These are phyloP conservation scores for Mycosphaerella sp. DNA, from an alignment of 2,329 filamentous ascomycete genomes.

Conservation along the genomic window DNA sequence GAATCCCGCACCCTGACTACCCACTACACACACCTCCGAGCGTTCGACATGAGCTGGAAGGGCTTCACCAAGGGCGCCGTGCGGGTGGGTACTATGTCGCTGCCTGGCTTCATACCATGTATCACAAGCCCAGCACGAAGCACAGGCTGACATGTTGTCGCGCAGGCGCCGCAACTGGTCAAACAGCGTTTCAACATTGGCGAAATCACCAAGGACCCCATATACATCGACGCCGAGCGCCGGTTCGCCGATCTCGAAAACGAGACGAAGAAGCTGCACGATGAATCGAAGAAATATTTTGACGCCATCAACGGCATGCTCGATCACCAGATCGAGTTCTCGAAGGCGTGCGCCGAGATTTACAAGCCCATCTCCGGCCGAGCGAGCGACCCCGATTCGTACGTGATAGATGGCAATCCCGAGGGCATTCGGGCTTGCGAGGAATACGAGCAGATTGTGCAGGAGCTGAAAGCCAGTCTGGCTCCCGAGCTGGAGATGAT, in stretches of 20 bases:
- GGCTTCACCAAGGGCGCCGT: conserved; percentile 86
- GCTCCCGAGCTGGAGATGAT: conserved; percentile 97
- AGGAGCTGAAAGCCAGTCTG: conserved; percentile 81
- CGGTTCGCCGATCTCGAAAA: conserved; percentile 84
- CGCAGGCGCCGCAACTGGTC: conserved; percentile 79
- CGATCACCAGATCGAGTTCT: conserved; percentile 95
- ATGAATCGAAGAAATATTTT: conserved; percentile 96
- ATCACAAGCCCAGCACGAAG: not conserved
- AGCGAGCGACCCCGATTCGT: conserved; percentile 83
- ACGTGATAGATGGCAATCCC: conserved; percentile 75
- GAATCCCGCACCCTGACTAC: not conserved
- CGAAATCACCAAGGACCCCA: conserved; percentile 87
- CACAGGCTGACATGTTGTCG: conserved; percentile 18
- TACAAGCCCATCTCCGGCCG: conserved; percentile 98
- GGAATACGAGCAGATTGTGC: conserved; percentile 88
- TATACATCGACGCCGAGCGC: conserved; percentile 91
- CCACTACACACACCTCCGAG: too few species aligned
- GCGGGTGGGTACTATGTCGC: conserved; percentile 54
- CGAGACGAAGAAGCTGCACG: conserved; percentile 94
- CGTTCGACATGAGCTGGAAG: conserved; percentile 79
- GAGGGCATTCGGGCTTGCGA: conserved; percentile 94
- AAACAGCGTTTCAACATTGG: conserved; percentile 92
- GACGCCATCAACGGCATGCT: conserved; percentile 98
- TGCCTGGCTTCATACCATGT: not conserved
- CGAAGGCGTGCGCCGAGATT: conserved; percentile 88